Evolutionary conservation across 2,329 filamentous ascomycete species (phyloP), one percentile per base, ranked within the genome.

Genomic region (Diaporthe destruens): DNA sequence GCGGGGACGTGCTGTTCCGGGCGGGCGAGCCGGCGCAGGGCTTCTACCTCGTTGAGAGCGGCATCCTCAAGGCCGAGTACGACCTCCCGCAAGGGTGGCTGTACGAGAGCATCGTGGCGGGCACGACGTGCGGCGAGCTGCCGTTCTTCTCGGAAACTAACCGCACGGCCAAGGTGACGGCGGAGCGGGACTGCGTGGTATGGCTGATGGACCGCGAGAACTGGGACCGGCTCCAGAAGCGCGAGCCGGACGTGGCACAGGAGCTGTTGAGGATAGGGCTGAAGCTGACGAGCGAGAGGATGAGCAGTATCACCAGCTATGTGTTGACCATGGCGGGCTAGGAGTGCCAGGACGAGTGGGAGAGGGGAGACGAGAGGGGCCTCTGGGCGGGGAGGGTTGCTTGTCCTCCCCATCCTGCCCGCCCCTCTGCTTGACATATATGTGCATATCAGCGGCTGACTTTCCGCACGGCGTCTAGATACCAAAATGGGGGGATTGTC

Each of bases 121-220:
- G 96, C 20, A 96, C 96, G 1, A 98, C 96, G 0, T 98, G 96
- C 77, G 96, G 96, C 47, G 96, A 99, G 84, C 83, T 99, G 69
- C 96, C 96, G 0, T 99, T 99, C 84, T 99, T 99, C 83, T 94
- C 92, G 3, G 94, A 97, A 78, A 98, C 96, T 1, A 87, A 90
- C 68, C 89, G 96, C 23, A 98, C 95, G 5, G 95, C 95, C 1
- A 98, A 93, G 0, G 95, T 97, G 14, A 87, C 91, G 55, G 94
- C 94, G 1, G 95, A 98, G 80, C 88, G 91, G 69, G 92, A 96
- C 76, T 93, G 92, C 74, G 90, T 96, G 0, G 90, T 92, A 7
- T 99, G 96, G 96, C 83, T 92, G 74, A 88, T 99, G 84, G 92
- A 92, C 72, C 84, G 85, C 16, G 88, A 91, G 57, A 87, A 87